Evolutionary conservation across 2,329 filamentous ascomycete species (phyloP).

Genomic region (Penicillium sp.): DNA sequence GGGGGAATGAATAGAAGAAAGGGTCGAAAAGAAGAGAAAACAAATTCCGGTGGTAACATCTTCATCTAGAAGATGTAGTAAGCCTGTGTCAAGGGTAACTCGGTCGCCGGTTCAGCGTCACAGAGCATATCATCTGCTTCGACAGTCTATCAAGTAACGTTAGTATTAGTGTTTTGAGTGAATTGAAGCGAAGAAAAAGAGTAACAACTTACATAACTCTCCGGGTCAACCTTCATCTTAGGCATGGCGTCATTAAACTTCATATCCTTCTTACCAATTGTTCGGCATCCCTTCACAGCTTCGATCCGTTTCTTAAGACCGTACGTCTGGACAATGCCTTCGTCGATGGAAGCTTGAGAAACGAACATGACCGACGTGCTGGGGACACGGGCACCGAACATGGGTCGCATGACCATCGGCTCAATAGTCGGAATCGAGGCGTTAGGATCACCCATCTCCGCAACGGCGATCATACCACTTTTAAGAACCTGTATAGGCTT

Average conservation of each 20-base stretch:
- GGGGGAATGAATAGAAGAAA: background rate
- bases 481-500: conserved; percentile 84
- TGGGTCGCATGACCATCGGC: conserved; percentile 77
- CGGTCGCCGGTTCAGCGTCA: conserved; percentile 68
- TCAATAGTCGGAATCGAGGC: conserved; percentile 86
- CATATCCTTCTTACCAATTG: conserved; percentile 81
- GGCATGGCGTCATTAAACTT: conserved; percentile 83
- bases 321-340: conserved; percentile 69
- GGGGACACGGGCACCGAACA: conserved; percentile 76
- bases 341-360: conserved; percentile 67
- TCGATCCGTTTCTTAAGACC: conserved; percentile 77
- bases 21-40: background rate
- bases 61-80: conserved; percentile 69
- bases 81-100: conserved; percentile 72
- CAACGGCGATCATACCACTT: conserved; percentile 79
- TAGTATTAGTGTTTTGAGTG: background rate
- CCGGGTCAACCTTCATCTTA: conserved; percentile 86
- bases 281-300: conserved; percentile 73
- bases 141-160: conserved; percentile 54
- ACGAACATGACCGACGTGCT: conserved; percentile 79
- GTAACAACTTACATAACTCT: conserved; percentile 66
- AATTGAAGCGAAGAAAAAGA: background rate
- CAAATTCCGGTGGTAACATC: background rate
- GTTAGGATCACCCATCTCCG: conserved; percentile 84
- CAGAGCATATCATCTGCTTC: conserved; percentile 79